Evolutionary conservation across 2,329 filamentous ascomycete species (phyloP), one percentile per base, ranked within the genome.

Genomic region (Cladosporium sp.): DNA sequence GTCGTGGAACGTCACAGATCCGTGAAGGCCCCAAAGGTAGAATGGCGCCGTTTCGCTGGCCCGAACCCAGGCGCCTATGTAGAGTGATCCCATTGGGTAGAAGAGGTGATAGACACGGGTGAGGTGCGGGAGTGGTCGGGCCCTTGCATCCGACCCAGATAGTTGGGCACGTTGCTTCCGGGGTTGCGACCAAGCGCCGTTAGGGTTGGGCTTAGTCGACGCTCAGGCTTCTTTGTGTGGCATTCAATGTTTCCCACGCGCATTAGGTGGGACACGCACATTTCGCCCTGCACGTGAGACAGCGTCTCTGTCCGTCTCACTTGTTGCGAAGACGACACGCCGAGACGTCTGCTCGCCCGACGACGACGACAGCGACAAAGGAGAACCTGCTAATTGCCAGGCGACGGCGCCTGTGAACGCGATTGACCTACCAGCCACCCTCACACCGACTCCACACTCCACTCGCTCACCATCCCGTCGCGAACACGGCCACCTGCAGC

Each of bases 81-180:
- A 6, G 8, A 43, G 14, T 13, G 23, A n/a, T 39, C 56, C 56
- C 32, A 58, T 58, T 58, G 56, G 56, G 16, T 8, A 6, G 2
- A 5, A 28, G 11, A n/a, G 34, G 60, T 63, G 60, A 63, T 46
- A 32, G 23, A 30, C 34, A 46, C 60, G 60, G 59, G 59, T 28
- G 28, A 53, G 46, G 6, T 36, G 30, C 30, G 32, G 56, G 46
- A 58, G 36, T 46, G 18, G 36, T 23, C 48, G 48, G 60, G 48
- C 34, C 60, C 60, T 54, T 56, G 60, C 60, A 56, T 56, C 60
- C 60, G 60, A 56, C n/a, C 60, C 60, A 63, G n/a, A 46, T 18
- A 7, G 46, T 16, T 56, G 60, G 49, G 48, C 59, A 28, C 59
- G 48, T 34, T 34, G 30, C 28, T 53, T 53, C 48, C 59, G 46